Conservation (phyloP, 2,329 filamentous ascomycete genomes). For the Pseudogymnoascus sp. region DNA sequence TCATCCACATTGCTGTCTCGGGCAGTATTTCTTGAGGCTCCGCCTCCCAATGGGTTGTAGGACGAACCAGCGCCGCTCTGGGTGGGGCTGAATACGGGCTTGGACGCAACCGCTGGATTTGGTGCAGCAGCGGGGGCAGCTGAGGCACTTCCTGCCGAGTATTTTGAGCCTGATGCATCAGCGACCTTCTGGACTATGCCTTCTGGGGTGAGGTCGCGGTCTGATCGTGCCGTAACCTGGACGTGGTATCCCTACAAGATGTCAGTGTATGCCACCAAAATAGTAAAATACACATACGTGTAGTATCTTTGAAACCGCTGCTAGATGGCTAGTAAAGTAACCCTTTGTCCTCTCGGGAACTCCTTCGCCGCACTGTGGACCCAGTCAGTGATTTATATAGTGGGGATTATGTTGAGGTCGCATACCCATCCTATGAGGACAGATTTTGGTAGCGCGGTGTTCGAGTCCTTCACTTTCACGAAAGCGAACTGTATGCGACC, state of each 20-base stretch:
- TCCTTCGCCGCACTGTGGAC: slow-evolving; percentile 75
- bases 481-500: slow-evolving; percentile 96
- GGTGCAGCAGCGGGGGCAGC: slow-evolving; percentile 45
- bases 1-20: slow-evolving; percentile 57
- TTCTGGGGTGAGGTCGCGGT: slow-evolving; percentile 80
- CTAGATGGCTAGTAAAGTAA: slow-evolving; percentile 92
- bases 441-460: slow-evolving; percentile 80
- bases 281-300: slow-evolving; percentile 47
- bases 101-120: slow-evolving; percentile 66
- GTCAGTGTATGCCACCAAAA: slow-evolving; percentile 13
- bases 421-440: slow-evolving; percentile 82
- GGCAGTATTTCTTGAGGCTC: slow-evolving; percentile 50
- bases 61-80: slow-evolving; percentile 34
- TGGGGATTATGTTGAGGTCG: slow-evolving; percentile 11
- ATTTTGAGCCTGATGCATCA: slow-evolving; percentile 91
- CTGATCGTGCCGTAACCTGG: slow-evolving; percentile 90
- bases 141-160: slow-evolving; percentile 59
- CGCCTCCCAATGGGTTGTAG: slow-evolving; percentile 63
- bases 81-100: slow-evolving; percentile 86
- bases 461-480: slow-evolving; percentile 92
- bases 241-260: slow-evolving; percentile 74
- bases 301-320: slow-evolving; percentile 81
- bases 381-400: slow-evolving; percentile 20
- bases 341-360: slow-evolving; percentile 98
- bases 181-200: slow-evolving; percentile 86